phyloP scores from a whole-genome alignment of 768 basidiomycete species.

The Naganishia randhawae region DNA sequence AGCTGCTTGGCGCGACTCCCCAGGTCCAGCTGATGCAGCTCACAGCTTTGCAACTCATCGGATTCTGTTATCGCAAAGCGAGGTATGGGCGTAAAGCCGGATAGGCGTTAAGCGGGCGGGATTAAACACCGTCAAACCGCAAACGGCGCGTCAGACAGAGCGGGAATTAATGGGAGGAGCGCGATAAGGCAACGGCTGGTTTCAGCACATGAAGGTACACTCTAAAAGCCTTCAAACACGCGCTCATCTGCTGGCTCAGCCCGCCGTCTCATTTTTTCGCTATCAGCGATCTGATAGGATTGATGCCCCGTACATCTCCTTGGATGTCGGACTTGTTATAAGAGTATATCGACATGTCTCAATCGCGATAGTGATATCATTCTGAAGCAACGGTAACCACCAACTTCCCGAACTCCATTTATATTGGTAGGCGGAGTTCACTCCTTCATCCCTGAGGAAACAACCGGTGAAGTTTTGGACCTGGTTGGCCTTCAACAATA shows the following conservation, averaged over 20 bases:
- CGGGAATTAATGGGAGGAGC: neutral
- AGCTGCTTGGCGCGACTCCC: too few relatives aligned
- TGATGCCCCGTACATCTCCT: slow-evolving; percentile 14
- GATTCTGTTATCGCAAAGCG: too few relatives aligned
- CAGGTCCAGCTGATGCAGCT: too few relatives aligned
- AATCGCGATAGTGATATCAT: slow-evolving; percentile 13
- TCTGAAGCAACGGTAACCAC: neutral
- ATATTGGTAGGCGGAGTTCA: neutral
- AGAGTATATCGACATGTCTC: slow-evolving; percentile 20
- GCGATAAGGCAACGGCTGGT: neutral
- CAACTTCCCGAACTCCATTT: neutral
- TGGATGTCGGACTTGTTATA: neutral
- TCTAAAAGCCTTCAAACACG: neutral
- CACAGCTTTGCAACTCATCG: too few relatives aligned
- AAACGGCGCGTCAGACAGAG: neutral
- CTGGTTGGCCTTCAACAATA: neutral
- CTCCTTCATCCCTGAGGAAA: neutral
- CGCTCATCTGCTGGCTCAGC: too few relatives aligned
- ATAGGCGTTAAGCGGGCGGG: too few relatives aligned
- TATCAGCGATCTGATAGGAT: slow-evolving; percentile 22
- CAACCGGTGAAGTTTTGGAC: neutral
- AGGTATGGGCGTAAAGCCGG: too few relatives aligned
- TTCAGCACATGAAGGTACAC: neutral
- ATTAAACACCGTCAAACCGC: too few relatives aligned
- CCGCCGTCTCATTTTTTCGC: slow-evolving; percentile 1